A percentile compares a stretch with the other conserved stretches of the same genome.
Evolutionary conservation across 805 yeast species (phyloP).

Genomic region (Starmerella asiatica): DNA sequence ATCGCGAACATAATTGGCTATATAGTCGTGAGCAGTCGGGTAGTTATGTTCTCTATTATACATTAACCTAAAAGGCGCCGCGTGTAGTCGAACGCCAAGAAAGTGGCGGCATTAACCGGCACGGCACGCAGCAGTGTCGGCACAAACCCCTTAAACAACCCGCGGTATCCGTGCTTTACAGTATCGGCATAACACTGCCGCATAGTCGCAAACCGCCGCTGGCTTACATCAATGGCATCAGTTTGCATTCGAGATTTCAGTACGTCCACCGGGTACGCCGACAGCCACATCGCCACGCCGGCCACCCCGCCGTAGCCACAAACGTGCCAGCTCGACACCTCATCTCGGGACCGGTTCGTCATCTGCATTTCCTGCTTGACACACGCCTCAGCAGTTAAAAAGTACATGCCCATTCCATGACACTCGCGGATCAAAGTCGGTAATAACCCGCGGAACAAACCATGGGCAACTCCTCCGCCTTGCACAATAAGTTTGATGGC

Average conservation of each 20-base stretch:
- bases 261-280: slow-evolving; percentile 79
- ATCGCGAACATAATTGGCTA: no score
- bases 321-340: slow-evolving; percentile 75
- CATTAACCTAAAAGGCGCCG: slow-evolving; percentile 31
- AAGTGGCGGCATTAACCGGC: slow-evolving; percentile 96
- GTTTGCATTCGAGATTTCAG: slow-evolving; percentile 81
- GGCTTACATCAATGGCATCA: slow-evolving; percentile 44
- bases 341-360: slow-evolving; percentile 41
- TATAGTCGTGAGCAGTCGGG: no score
- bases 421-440: slow-evolving; percentile 80
- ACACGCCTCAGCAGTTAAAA: slow-evolving; percentile 80
- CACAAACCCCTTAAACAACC: slow-evolving; percentile 79
- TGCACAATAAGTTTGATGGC: slow-evolving; percentile 46
- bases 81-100: slow-evolving; percentile 81
- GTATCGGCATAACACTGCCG: slow-evolving; percentile 47
- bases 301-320: slow-evolving; percentile 83
- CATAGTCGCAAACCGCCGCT: slow-evolving; percentile 47
- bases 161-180: slow-evolving; percentile 28
- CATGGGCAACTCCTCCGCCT: slow-evolving; percentile 39
- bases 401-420: slow-evolving; percentile 75
- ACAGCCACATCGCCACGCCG: slow-evolving; percentile 80
- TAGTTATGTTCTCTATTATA: no score
- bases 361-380: slow-evolving; percentile 49
- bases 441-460: slow-evolving; percentile 63
- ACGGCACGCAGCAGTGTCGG: slow-evolving; percentile 95